A percentile compares a stretch with the other conserved stretches of the same genome.
phyloP scores from a whole-genome alignment of 1,284 basidiomycete species.

The Puccinia hordei region DNA sequence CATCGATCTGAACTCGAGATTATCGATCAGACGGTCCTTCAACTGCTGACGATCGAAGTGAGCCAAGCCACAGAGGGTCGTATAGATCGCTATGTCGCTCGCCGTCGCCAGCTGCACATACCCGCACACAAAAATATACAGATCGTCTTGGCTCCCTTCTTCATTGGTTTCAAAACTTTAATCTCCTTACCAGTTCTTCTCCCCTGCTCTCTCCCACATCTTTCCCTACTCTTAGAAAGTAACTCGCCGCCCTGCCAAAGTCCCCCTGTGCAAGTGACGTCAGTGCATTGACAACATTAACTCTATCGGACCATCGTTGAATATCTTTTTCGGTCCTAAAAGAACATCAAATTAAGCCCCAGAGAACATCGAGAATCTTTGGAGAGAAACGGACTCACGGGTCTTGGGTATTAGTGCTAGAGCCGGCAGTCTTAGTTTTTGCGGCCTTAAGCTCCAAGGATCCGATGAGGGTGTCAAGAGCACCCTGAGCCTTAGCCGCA shows the following conservation, averaged over 20 bases:
- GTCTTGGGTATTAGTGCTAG: slow-evolving; percentile 49
- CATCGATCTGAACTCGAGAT: slow-evolving; percentile 70
- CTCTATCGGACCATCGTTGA: slow-evolving; percentile 60
- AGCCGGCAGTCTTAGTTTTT: slow-evolving; percentile 51
- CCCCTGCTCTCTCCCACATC: slow-evolving; percentile 10
- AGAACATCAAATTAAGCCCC: slow-evolving; percentile 60
- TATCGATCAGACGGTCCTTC: slow-evolving; percentile 69
- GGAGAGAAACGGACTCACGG: slow-evolving; percentile 54
- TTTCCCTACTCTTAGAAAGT: slow-evolving; percentile 65
- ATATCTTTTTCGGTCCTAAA: slow-evolving; percentile 53
- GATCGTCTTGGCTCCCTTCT: background rate
- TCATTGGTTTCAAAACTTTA: background rate
- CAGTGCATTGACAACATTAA: slow-evolving; percentile 75
- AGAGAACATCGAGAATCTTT: slow-evolving; percentile 27
- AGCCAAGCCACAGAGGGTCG: slow-evolving; percentile 75
- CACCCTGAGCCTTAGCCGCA: background rate
- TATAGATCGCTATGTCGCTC: slow-evolving; percentile 79
- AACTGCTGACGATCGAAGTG: slow-evolving; percentile 71
- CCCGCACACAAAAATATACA: slow-evolving; percentile 60
- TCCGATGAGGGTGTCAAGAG: slow-evolving; percentile 13
- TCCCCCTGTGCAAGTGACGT: slow-evolving; percentile 70
- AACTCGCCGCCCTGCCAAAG: slow-evolving; percentile 74
- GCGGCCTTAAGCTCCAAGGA: slow-evolving; percentile 51
- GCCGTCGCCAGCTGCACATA: slow-evolving; percentile 71
- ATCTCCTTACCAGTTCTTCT: slow-evolving; percentile 11